These are phyloP conservation scores for Sugiyamaella americana DNA, from an alignment of 805 yeast genomes.

Conservation along the genomic window DNA sequence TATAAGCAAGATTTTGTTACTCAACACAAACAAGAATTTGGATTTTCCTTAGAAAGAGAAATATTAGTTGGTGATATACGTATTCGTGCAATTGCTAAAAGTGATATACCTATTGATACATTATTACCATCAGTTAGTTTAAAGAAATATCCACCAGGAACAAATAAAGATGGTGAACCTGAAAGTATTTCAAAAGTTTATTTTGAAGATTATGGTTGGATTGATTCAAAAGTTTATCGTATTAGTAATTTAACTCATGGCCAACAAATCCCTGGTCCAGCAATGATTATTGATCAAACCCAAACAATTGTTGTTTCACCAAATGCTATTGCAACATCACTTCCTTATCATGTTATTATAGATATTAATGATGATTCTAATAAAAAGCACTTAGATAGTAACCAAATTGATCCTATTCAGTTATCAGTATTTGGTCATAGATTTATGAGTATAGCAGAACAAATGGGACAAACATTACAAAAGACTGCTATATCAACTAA, in stretches of 20 bases:
- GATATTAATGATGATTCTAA: conserved; percentile 19
- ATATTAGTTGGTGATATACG: conserved; percentile 68
- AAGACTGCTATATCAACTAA: conserved; percentile 78
- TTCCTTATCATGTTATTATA: conserved; percentile 58
- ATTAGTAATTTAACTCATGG: conserved; percentile 53
- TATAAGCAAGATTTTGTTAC: conserved; percentile 41
- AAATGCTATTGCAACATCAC: conserved; percentile 46
- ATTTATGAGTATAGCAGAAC: conserved; percentile 88
- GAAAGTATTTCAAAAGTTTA: conserved; percentile 39
- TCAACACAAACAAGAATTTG: conserved; percentile 65
- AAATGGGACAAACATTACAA: conserved; percentile 76
- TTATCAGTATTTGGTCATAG: conserved; percentile 75
- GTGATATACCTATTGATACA: conserved; percentile 29
- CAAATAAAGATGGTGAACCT: neutral
- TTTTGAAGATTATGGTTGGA: conserved; percentile 45
- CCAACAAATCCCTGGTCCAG: conserved; percentile 57
- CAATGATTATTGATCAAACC: conserved; percentile 70
- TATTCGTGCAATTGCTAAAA: conserved; percentile 62
- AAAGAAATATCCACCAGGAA: conserved; percentile 19
- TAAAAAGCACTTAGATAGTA: conserved; percentile 18
- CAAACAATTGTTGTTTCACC: conserved; percentile 76
- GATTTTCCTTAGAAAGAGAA: conserved; percentile 55
- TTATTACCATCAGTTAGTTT: conserved; percentile 36
- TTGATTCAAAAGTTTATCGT: conserved; percentile 48
- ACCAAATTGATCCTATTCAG: conserved; percentile 57